phyloP scores from a whole-genome alignment of 2,329 filamentous ascomycete genomes.

The Zalaria sp. region DNA sequence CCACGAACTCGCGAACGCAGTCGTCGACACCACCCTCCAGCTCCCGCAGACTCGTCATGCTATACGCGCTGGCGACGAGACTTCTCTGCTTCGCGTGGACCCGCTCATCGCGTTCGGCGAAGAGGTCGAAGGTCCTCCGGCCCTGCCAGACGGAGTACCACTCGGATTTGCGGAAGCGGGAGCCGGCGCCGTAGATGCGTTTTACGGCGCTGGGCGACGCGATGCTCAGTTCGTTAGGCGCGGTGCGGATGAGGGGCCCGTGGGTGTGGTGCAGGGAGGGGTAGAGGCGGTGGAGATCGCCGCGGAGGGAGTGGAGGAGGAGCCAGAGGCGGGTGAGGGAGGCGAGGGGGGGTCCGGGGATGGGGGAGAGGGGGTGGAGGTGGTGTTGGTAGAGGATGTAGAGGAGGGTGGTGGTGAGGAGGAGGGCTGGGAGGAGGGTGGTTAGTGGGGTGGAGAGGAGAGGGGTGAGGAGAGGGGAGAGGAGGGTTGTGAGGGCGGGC shows the following conservation, averaged over 20 bases:
- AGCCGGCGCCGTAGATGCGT: slow-evolving; percentile 21
- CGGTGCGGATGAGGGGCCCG: slow-evolving; percentile 17
- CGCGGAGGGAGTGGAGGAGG: slow-evolving; percentile 16
- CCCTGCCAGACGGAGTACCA: slow-evolving; percentile 29
- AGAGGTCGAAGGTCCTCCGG: slow-evolving; percentile 24
- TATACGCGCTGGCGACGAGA: slow-evolving; percentile 21
- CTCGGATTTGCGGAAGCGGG: slow-evolving; percentile 25
- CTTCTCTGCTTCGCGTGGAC: slow-evolving; percentile 21
- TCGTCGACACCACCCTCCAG: slow-evolving; percentile 26
- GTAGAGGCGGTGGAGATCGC: slow-evolving; percentile 15
- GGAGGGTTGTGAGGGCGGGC: background rate
- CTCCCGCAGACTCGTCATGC: slow-evolving; percentile 22
- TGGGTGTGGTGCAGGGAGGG: slow-evolving; percentile 16
- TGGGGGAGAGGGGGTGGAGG: slow-evolving; percentile 12
- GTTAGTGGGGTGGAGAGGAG: background rate
- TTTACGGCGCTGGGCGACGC: slow-evolving; percentile 15
- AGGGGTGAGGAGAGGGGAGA: background rate
- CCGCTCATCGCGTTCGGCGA: slow-evolving; percentile 21
- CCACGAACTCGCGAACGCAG: slow-evolving; percentile 20
- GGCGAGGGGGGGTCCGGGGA: slow-evolving; percentile 14
- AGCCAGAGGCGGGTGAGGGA: slow-evolving; percentile 16
- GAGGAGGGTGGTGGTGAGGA: background rate
- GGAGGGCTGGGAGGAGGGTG: background rate
- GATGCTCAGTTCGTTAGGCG: slow-evolving; percentile 17
- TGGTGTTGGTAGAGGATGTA: slow-evolving; percentile 13